phyloP scores from a whole-genome alignment of 1,139 yeast species.

The Blastobotrys aristatus region DNA sequence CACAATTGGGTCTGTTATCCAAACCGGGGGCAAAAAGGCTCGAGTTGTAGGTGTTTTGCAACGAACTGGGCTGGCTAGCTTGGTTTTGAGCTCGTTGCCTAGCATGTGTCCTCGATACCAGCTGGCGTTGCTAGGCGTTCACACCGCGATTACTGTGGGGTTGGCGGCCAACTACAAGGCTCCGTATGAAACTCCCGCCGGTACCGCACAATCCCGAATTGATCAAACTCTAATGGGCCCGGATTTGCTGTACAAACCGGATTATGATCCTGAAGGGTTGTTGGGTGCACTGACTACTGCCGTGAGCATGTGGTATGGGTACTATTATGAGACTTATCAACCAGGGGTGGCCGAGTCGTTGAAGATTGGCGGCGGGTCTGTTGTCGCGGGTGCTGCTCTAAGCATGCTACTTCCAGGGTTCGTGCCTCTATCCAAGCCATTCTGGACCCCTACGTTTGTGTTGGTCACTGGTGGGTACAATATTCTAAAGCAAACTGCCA shows the following conservation, averaged over 20 bases:
- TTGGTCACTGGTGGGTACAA: slow-evolving; percentile 32
- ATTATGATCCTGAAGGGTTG: slow-evolving; percentile 38
- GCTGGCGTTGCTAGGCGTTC: slow-evolving; percentile 23
- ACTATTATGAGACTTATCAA: slow-evolving; percentile 27
- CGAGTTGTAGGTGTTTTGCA: slow-evolving; percentile 38
- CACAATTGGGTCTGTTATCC: slow-evolving; percentile 13
- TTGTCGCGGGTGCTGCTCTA: slow-evolving; percentile 29
- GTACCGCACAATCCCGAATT: slow-evolving; percentile 34
- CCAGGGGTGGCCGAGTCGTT: slow-evolving; percentile 25
- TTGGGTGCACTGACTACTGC: slow-evolving; percentile 35
- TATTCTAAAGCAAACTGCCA: slow-evolving; percentile 29
- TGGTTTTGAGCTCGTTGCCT: slow-evolving; percentile 24
- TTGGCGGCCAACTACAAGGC: slow-evolving; percentile 25
- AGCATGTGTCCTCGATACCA: slow-evolving; percentile 23
- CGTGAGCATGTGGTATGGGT: slow-evolving; percentile 36
- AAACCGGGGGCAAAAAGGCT: slow-evolving; percentile 19
- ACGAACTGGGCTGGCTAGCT: slow-evolving; percentile 34
- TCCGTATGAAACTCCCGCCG: slow-evolving; percentile 29
- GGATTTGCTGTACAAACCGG: slow-evolving; percentile 25
- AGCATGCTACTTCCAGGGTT: slow-evolving; percentile 29
- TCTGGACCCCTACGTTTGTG: slow-evolving; percentile 37
- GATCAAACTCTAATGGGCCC: slow-evolving; percentile 27
- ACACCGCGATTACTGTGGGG: slow-evolving; percentile 28
- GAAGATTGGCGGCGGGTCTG: slow-evolving; percentile 27
- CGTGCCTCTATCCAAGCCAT: slow-evolving; percentile 35